Conservation (phyloP, 257 asterid species). For the Petunia secreta region DNA sequence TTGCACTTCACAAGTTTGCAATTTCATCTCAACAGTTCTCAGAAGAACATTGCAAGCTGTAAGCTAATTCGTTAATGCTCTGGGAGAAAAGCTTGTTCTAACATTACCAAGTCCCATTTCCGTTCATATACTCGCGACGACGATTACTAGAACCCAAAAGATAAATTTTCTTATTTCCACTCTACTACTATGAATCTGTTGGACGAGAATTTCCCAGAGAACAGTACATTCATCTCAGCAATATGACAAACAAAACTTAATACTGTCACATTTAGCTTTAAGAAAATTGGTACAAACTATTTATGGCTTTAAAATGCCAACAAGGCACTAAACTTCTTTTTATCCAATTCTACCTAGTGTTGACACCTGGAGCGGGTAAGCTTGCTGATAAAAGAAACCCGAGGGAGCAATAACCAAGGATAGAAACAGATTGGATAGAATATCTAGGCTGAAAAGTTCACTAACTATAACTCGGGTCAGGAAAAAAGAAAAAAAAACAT, state of each 20-base stretch:
- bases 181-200: neutral
- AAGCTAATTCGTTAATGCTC: neutral
- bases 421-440: neutral
- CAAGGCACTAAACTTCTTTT: no score
- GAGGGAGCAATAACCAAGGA: neutral
- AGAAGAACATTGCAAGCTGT: no score
- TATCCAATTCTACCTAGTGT: no score
- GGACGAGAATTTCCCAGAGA: neutral
- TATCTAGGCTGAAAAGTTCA: neutral
- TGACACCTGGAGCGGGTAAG: no score
- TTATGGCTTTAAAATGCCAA: no score
- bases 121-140: neutral
- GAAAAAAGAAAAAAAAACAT: conserved; percentile 10
- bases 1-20: no score
- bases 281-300: no score
- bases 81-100: neutral
- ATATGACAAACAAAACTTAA: neutral
- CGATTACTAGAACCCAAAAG: neutral
- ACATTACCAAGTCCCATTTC: neutral
- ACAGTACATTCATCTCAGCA: neutral
- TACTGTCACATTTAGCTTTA: no score
- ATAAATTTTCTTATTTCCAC: neutral
- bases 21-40: no score
- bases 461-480: neutral
- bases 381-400: no score